Base-by-base conservation (phyloP, 1,139 yeast genomes). In the Candida anutae region DNA sequence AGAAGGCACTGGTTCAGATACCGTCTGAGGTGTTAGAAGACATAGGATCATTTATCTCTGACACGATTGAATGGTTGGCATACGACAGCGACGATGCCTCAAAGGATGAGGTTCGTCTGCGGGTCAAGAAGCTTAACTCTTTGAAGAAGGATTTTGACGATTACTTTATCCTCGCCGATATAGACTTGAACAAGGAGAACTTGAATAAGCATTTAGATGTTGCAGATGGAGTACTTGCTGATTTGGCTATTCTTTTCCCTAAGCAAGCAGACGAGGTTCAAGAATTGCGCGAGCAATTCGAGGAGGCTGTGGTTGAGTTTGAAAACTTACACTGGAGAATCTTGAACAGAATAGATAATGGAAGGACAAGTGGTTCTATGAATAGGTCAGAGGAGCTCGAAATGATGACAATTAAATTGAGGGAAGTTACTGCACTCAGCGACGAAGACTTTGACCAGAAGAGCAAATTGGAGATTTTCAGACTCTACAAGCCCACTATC, bases 1-100 rank as follows among this genome's bases (percentile, higher is more conserved):
- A 55, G 1, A 51, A 50, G 2, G 37, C 59, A 5, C 61, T 65
- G 6, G 42, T 49, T 8, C 58, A 57, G 9, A 40, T 68, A 13
- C 28, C 63, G 3, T 58, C 53, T 4, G 46, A 48, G 6, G 59
- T 69, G 5, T 39, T 62, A 2, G 46, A 48, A 0, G 39, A 39
- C 6, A 42, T 47, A 22, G 37, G 43, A 17, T 24, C 37, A 3
- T 38, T 40, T 20, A 67, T 79, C 2, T 38, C 58, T 17, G 77
- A 74, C 15, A 56, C 66, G 15, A 55, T 81, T 28, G 93, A 81
- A 37, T 84, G 95, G 95, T 58, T 85, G 21, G 94, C 84, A 30
- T 76, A 71, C 39, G 88, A 78, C 14, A 70, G 84, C 30, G 82
- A 75, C 31, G 62, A 59, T 17, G 70, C 84, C 1, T 38, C 63